Evolutionary conservation across 208 protist genomes (phyloP), one percentile per base, ranked within the genome.

Genomic region (Tetramitus jugosus): DNA sequence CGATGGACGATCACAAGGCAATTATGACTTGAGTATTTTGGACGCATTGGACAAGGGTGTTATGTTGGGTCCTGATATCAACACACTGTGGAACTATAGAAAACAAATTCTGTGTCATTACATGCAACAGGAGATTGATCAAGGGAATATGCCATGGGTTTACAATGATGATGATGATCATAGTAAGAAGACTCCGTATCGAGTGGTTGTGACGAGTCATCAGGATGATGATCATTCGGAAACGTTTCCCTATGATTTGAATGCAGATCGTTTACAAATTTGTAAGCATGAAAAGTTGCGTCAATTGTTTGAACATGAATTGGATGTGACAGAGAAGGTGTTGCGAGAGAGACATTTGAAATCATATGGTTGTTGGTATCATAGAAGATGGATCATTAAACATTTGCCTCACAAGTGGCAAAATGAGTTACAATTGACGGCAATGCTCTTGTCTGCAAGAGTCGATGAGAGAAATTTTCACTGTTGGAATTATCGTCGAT

Each of bases 401-500:
- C 29, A 53, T n/a, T 23, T 62, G n/a, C 42, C 37, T 35, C 42
- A 74, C 4, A 0, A 7, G 17, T 74, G 67, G 67, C n/a, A 74
- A 52, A 74, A 52, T 53, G 67, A 74, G 17, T 35, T 74, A 17
- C 17, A 45, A 33, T 53, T 74, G 6, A 53, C 42, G 33, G 29
- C 67, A 61, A 52, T 60, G 42, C 29, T 76, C 4, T n/a, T 76
- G 10, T 60, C 8, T 64, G 14, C 10, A 26, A 49, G 14, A 26
- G 39, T 40, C 23, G 69, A 76, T 60, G n/a, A 76, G 17, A 56
- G 69, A 43, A 76, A 76, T 61, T 76, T 76, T 31, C 69, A 76
- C 29, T 76, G 69, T 76, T 76, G 69, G 69, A 76, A 76, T 76
- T 76, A 76, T 42, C 56, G 69, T 60, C 39, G 46, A 76, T 60